phyloP scores from a whole-genome alignment of 169 alveolate species.

The Cryptosporidium ubiquitum region DNA sequence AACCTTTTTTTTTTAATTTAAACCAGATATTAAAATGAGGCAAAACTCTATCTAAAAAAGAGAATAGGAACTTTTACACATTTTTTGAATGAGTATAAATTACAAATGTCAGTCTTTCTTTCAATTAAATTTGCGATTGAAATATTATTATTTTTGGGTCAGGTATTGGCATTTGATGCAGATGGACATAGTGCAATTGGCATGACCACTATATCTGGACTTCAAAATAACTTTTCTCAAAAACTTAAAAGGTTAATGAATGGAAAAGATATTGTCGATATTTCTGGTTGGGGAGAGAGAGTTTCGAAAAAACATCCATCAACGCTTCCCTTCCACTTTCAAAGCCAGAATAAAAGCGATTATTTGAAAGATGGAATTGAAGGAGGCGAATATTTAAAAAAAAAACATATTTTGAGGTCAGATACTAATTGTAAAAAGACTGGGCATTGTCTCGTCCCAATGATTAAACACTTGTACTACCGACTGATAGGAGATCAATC shows the following conservation, averaged over 20 bases:
- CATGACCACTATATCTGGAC: conserved; percentile 77
- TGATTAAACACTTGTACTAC: conserved; percentile 53
- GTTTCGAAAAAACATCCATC: conserved; percentile 70
- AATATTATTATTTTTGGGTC: neutral
- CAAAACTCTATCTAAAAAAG: neutral
- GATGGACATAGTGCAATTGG: conserved; percentile 80
- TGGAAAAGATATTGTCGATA: conserved; percentile 78
- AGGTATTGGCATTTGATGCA: conserved; percentile 72
- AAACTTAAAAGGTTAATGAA: conserved; percentile 73
- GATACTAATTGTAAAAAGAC: conserved; percentile 1
- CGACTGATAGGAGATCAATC: conserved; percentile 31
- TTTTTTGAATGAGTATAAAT: neutral
- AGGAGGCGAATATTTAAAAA: neutral
- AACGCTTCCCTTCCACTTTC: conserved; percentile 70
- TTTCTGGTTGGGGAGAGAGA: conserved; percentile 76
- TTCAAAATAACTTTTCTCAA: conserved; percentile 55
- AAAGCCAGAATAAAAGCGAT: conserved; percentile 17
- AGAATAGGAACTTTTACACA: neutral
- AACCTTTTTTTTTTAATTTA: neutral
- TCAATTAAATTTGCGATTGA: neutral
- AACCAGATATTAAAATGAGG: neutral
- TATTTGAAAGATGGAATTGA: neutral
- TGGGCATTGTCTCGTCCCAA: conserved; percentile 46
- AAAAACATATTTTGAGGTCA: neutral
- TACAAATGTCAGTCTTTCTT: neutral